Base-by-base conservation (phyloP, 371 early-diverging fungal species). In the Mucor piriformis region DNA sequence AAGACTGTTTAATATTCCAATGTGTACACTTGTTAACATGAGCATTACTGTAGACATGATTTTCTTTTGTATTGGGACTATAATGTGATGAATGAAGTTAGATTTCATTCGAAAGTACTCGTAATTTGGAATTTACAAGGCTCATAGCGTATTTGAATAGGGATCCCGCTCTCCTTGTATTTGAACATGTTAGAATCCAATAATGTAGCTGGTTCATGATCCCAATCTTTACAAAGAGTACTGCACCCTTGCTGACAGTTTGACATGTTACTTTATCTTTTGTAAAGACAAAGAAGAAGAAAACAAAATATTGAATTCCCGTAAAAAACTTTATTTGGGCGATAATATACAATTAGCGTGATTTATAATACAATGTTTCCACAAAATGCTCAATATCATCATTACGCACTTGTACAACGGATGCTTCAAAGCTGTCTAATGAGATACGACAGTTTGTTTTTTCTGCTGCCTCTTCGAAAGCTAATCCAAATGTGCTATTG, bases 401-500 rank as follows among this genome's bases (percentile, higher is more conserved):
- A 44, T 73, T 62, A 27, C 63, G 72, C 13, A 92, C 82, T 57
- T 89, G 87, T 10, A 91, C 67, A 10, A 83, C 77, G 7, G 80
- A 70, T 18, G 83, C 66, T 48, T 92, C 93, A 70, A 92, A 92
- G 42, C 82, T 81, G 61, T 90, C 93, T 60, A 82, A 77, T 10
- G 73, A 74, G 11, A 83, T 66, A 11, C 77, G 66, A 6, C 85
- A 88, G 35, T 75, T 66, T 1, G 83, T 68, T n/a, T 78, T 70
- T 7, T 70, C 59, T 0, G 91, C 91, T 6, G 90, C 83, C 40
- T 77, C 74, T 63, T 87, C 82, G 64, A 92, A 91, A 18, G 90
- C 85, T 24, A 87, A 56, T 6, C 88, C 89, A 67, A 92, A 91
- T 37, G 77, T 82, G 69, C 89, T 92, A 57, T 20, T 58, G 18